Evolutionary conservation across 2,329 filamentous ascomycete species (phyloP).

Genomic region (Zarea fungicola): DNA sequence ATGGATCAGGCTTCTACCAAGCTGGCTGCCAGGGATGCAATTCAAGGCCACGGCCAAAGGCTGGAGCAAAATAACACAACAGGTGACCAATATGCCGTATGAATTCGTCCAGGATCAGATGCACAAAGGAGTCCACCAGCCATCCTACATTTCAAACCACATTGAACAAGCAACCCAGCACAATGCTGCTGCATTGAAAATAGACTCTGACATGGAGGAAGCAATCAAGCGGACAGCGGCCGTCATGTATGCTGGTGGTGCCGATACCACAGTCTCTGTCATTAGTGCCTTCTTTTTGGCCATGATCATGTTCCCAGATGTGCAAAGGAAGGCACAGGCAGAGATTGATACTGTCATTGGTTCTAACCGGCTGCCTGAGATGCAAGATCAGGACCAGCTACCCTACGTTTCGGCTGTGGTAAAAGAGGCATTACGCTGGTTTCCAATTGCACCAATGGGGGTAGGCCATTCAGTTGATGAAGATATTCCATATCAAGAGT

Average conservation of each 20-base stretch:
- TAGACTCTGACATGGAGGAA: background rate
- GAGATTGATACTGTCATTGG: slow-evolving; percentile 42
- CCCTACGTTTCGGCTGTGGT: slow-evolving; percentile 30
- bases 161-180: background rate
- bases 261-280: slow-evolving; percentile 10
- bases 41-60: slow-evolving; percentile 26
- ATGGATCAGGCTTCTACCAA: slow-evolving; percentile 24
- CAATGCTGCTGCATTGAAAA: background rate
- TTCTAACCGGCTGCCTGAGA: slow-evolving; percentile 33
- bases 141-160: slow-evolving; percentile 23
- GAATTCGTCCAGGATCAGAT: slow-evolving; percentile 26
- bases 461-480: slow-evolving; percentile 34
- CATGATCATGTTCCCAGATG: slow-evolving; percentile 37
- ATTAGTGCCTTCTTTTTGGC: slow-evolving; percentile 40
- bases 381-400: slow-evolving; percentile 37
- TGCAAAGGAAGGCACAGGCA: slow-evolving; percentile 35
- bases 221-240: slow-evolving; percentile 14
- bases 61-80: slow-evolving; percentile 20
- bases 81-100: slow-evolving; percentile 23
- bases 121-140: slow-evolving; percentile 12
- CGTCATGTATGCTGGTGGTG: slow-evolving; percentile 15
- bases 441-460: slow-evolving; percentile 27
- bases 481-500: slow-evolving; percentile 22
- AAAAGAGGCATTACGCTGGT: slow-evolving; percentile 22
- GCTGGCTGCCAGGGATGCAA: slow-evolving; percentile 23